These are phyloP conservation scores for Blastosporella zonata DNA, from an alignment of 1,284 basidiomycete genomes.

Conservation along the genomic window DNA sequence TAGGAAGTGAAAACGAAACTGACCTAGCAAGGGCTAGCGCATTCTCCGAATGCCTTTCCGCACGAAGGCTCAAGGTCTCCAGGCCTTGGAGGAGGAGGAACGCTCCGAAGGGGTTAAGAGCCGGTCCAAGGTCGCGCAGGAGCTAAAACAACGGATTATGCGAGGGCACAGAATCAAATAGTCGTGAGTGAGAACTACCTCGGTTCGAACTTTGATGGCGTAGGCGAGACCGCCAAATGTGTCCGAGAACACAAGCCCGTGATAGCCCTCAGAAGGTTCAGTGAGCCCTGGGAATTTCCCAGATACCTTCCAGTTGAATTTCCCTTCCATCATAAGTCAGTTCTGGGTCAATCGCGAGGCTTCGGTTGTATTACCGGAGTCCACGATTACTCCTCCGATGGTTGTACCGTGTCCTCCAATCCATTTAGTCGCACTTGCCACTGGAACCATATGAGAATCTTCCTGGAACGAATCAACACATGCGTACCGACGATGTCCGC, in stretches of 20 bases:
- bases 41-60: slow-evolving; percentile 74
- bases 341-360: not conserved
- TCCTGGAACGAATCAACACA: not conserved
- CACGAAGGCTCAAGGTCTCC: slow-evolving; percentile 81
- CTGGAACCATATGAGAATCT: not conserved
- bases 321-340: slow-evolving; percentile 35
- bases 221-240: slow-evolving; percentile 75
- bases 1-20: not conserved
- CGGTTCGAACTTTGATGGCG: slow-evolving; percentile 66
- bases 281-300: slow-evolving; percentile 85
- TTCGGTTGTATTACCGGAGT: slow-evolving; percentile 44
- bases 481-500: slow-evolving; percentile 72
- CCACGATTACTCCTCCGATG: slow-evolving; percentile 80
- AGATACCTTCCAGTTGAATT: slow-evolving; percentile 81
- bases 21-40: slow-evolving; percentile 70
- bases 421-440: slow-evolving; percentile 80
- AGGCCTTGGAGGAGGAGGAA: slow-evolving; percentile 83
- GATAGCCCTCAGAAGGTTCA: slow-evolving; percentile 81
- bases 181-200: slow-evolving; percentile 14
- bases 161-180: not conserved
- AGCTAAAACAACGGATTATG: slow-evolving; percentile 27
- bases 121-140: slow-evolving; percentile 76
- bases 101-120: slow-evolving; percentile 77
- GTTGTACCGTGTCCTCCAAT: slow-evolving; percentile 89
- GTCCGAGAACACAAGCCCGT: slow-evolving; percentile 73